Base-by-base conservation (phyloP, 768 basidiomycete genomes). In the Tulasnella sp. region DNA sequence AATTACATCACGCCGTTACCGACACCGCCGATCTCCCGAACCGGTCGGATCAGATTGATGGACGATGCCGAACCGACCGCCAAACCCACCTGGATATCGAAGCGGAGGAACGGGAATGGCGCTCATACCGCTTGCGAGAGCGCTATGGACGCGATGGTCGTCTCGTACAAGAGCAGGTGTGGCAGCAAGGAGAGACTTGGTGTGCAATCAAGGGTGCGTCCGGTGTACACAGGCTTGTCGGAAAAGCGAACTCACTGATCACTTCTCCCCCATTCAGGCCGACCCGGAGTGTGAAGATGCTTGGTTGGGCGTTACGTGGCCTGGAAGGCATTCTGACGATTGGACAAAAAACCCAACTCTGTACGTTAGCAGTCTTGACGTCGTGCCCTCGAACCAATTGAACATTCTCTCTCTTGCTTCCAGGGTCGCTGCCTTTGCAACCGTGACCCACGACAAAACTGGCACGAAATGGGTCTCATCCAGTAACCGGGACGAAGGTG, bases 51-150 rank as follows among this genome's bases (percentile, higher is more conserved):
- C 64, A 69, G 12, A 69, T 18, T 69, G 64, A 18, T 37, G 9
- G 64, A 69, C 34, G 34, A 31, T 9, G 20, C 12, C 34, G 64
- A 69, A 37, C 28, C 64, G 34, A 20, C 9, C 12, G 31, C 64
- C 6, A 69, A 69, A 69, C 64, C 64, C 1, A 7, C 12, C 18
- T 69, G 64, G 64, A 14, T 69, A 31, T 69, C 64, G 8, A 69
- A 69, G 34, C 64, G 64, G 64, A 69, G 64, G 64, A 69, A 69
- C 18, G 64, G 64, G 64, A 69, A 69, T 69, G 64, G 64, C 1
- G 64, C 64, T 37, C 64, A 69, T 16, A 69, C 64, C 8, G 64
- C 64, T 37, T 69, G 64, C 64, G 64, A 69, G 4, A 28, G 20
- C 31, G 31, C 34, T 14, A 69, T 37, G 64, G 64, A 69, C 20